A percentile compares a stretch with the other conserved stretches of the same genome.
phyloP scores from a whole-genome alignment of 768 basidiomycete species.

The Hericium rajendrae region DNA sequence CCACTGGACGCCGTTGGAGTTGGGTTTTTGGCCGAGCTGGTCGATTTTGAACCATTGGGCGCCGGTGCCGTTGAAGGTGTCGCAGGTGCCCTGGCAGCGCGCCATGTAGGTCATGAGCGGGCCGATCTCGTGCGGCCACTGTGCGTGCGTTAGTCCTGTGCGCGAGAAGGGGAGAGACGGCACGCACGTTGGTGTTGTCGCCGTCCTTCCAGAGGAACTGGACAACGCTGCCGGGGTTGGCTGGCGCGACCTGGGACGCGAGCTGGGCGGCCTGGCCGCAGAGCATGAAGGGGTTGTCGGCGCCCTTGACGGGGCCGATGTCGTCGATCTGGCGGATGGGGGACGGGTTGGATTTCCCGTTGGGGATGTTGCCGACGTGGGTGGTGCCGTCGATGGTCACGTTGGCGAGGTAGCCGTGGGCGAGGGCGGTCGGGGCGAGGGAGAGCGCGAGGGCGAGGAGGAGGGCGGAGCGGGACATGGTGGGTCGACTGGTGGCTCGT shows the following conservation, averaged over 20 bases:
- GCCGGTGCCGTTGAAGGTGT: no score
- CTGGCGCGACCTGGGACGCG: no score
- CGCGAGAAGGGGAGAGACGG: no score
- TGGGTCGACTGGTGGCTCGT: slow-evolving; percentile 3
- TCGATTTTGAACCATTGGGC: no score
- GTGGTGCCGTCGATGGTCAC: slow-evolving; percentile 10
- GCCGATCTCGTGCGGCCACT: no score
- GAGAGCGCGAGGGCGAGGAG: slow-evolving; percentile 16
- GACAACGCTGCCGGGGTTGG: no score
- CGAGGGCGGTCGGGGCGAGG: slow-evolving; percentile 5
- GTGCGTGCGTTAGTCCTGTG: slow-evolving; percentile 15
- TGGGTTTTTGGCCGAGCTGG: no score
- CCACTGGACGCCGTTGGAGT: no score
- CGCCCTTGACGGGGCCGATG: slow-evolving; percentile 40
- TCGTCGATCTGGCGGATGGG: slow-evolving; percentile 31
- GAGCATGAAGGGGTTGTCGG: slow-evolving; percentile 21
- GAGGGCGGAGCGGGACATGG: neutral
- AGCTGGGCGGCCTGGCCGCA: no score
- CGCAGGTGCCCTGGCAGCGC: no score
- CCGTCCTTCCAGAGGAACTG: slow-evolving; percentile 16
- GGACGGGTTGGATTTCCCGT: slow-evolving; percentile 4
- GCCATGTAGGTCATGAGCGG: no score
- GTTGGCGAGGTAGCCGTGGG: slow-evolving; percentile 8
- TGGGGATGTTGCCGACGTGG: slow-evolving; percentile 10
- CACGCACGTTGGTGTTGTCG: slow-evolving; percentile 19